Conservation (phyloP, 2,329 filamentous ascomycete genomes). For the Tolypocladium tropicale region DNA sequence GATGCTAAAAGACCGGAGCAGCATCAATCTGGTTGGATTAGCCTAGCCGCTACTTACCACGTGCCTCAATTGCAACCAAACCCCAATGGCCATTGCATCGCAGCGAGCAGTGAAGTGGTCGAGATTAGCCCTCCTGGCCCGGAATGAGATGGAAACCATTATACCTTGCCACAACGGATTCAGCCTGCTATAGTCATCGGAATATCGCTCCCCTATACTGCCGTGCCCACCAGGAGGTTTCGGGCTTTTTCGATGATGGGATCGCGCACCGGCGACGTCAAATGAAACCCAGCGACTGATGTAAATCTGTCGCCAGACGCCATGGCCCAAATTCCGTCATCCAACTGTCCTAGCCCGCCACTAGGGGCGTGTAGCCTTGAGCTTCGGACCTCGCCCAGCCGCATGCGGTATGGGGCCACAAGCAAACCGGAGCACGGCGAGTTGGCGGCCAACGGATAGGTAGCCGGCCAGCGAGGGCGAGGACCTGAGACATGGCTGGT, state of each 20-base stretch:
- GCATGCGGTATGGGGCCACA: constrained; percentile 8
- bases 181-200: background rate
- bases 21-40: too few relatives aligned
- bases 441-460: background rate
- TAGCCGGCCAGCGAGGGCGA: background rate
- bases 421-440: too few relatives aligned
- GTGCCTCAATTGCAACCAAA: too few relatives aligned
- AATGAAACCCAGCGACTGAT: background rate
- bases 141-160: too few relatives aligned
- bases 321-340: constrained; percentile 5
- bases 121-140: too few relatives aligned
- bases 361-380: constrained; percentile 4
- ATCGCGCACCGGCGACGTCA: background rate
- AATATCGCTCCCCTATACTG: background rate
- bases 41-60: too few relatives aligned
- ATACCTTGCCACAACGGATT: background rate
- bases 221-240: background rate
- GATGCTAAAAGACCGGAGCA: too few relatives aligned
- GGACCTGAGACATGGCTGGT: background rate
- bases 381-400: constrained; percentile 3
- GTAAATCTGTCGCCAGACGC: background rate
- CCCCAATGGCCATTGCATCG: too few relatives aligned
- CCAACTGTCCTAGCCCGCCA: constrained; percentile 3
- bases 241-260: background rate
- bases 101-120: background rate